phyloP scores from a whole-genome alignment of 2,329 filamentous ascomycete genomes.

The Xylariaceae sp. region DNA sequence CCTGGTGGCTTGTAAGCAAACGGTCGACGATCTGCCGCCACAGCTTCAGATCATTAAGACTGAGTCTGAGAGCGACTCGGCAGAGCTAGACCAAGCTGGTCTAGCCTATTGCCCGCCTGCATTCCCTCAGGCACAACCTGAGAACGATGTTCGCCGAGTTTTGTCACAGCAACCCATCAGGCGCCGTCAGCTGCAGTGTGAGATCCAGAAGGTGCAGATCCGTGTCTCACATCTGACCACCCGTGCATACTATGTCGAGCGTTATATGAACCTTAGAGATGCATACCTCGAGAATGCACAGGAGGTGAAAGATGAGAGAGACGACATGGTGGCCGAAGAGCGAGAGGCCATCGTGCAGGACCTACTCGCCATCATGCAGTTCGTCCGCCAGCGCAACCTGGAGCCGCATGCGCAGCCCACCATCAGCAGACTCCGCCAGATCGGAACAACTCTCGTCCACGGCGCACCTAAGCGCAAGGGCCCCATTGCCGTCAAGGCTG shows the following conservation, averaged over 20 bases:
- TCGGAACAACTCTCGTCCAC: constrained; percentile 74
- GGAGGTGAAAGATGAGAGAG: constrained; percentile 35
- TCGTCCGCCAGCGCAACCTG: constrained; percentile 78
- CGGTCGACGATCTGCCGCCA: constrained; percentile 61
- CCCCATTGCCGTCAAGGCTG: constrained; percentile 50
- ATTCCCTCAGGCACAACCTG: constrained; percentile 42
- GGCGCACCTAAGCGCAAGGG: constrained; percentile 48
- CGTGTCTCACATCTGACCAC: constrained; percentile 77
- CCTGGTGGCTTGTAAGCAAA: constrained; percentile 62
- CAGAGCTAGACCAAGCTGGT: constrained; percentile 39
- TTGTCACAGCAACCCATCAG: constrained; percentile 46
- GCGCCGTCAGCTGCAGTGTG: constrained; percentile 63
- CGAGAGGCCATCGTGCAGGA: constrained; percentile 77
- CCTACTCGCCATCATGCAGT: constrained; percentile 67
- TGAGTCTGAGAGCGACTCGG: constrained; percentile 33
- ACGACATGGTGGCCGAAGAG: constrained; percentile 65
- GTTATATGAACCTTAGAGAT: constrained; percentile 74
- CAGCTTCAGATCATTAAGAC: constrained; percentile 56
- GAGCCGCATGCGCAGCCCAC: constrained; percentile 62
- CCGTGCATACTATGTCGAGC: constrained; percentile 78
- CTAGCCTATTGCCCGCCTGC: constrained; percentile 49
- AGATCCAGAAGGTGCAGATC: constrained; percentile 90
- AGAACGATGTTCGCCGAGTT: constrained; percentile 46
- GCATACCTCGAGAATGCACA: constrained; percentile 41
- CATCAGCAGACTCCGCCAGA: constrained; percentile 80